These are phyloP conservation scores for Schoenoplectus tabernaemontani DNA, from an alignment of 202 grass and related monocot species.

Conservation along the genomic window DNA sequence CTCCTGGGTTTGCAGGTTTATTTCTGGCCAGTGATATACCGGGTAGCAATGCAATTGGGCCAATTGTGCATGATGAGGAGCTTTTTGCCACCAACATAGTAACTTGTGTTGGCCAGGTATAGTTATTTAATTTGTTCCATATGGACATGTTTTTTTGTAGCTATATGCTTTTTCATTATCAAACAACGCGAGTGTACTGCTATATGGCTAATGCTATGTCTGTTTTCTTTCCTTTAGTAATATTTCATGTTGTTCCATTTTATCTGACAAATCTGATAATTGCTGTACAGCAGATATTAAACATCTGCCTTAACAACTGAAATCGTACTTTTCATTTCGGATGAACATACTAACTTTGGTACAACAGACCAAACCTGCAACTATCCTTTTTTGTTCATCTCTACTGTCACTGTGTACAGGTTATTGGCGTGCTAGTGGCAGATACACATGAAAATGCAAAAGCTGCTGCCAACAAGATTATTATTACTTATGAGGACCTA, in stretches of 20 bases:
- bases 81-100: constrained; percentile 80
- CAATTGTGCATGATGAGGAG: constrained; percentile 70
- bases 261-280: neutral
- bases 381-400: constrained; percentile 15
- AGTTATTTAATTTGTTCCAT: constrained; percentile 10
- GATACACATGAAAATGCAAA: constrained; percentile 96
- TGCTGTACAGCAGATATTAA: neutral
- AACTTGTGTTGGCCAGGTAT: constrained; percentile 98
- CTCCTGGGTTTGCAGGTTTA: constrained; percentile 69
- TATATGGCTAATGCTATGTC: neutral
- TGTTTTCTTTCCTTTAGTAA: neutral
- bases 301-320: neutral
- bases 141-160: constrained; percentile 21
- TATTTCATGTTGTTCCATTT: neutral
- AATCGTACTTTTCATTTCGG: neutral
- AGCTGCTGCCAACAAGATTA: constrained; percentile 66
- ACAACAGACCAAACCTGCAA: neutral
- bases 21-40: constrained; percentile 77
- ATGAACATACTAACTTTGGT: neutral
- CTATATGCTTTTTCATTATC: neutral
- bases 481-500: constrained; percentile 68
- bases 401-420: constrained; percentile 38
- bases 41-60: constrained; percentile 58
- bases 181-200: neutral
- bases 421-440: constrained; percentile 85